Conservation (phyloP, 768 basidiomycete genomes). For the Amanita rubescens region DNA sequence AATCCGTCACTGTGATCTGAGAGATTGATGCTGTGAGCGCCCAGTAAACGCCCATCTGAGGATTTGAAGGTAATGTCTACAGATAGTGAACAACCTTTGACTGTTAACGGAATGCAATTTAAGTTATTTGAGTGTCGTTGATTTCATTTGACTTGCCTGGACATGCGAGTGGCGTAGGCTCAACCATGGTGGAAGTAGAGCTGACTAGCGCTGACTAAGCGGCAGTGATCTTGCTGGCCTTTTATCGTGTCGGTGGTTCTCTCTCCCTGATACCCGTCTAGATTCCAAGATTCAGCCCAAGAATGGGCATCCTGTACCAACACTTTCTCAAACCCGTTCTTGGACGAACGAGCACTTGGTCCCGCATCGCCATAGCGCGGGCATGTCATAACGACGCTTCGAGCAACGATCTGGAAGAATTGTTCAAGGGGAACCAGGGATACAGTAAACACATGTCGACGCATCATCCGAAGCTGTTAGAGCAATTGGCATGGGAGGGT, state of each 20-base stretch:
- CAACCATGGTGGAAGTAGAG: background rate
- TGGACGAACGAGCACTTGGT: too few relatives aligned
- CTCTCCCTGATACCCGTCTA: too few relatives aligned
- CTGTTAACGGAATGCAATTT: background rate
- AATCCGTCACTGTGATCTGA: background rate
- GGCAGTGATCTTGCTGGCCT: too few relatives aligned
- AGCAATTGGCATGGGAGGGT: slow-evolving; percentile 2
- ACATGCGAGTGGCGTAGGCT: background rate
- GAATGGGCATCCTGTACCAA: background rate
- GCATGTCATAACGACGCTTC: background rate
- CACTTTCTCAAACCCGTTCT: too few relatives aligned
- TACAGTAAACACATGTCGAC: background rate
- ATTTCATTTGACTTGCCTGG: background rate
- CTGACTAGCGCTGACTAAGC: background rate
- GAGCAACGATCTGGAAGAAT: background rate
- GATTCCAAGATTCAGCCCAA: background rate
- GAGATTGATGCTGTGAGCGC: slow-evolving; percentile 7
- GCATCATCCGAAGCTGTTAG: background rate
- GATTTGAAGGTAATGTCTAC: background rate
- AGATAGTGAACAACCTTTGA: background rate
- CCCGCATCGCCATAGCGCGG: background rate
- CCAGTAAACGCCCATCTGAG: slow-evolving; percentile 6
- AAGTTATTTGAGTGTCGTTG: too few relatives aligned
- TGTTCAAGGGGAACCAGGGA: slow-evolving; percentile 4
- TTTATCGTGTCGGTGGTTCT: too few relatives aligned